Base-by-base conservation (phyloP, 2,329 filamentous ascomycete genomes). In the Curvularia spicifera region DNA sequence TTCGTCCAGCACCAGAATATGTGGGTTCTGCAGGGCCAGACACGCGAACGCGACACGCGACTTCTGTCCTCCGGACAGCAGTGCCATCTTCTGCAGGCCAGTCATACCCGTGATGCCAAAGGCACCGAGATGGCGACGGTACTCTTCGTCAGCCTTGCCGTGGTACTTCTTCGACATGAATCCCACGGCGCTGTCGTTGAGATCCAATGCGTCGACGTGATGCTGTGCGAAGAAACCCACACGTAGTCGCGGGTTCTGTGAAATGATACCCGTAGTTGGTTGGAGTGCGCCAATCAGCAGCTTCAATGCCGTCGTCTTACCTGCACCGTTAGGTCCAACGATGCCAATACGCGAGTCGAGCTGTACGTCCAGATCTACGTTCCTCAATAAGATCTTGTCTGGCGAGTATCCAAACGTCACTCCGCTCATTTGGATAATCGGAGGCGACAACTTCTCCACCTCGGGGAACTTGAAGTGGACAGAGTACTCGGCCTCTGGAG, bases 41-140 rank as follows among this genome's bases (percentile, higher is more conserved):
- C 94, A 98, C n/a, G 95, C 94, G 78, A 99, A 99, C 7, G 95
- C 95, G 1, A 99, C 95, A 82, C 95, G 91, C 51, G 93, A 98
- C 78, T 99, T 99, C 75, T 99, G 95, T 82, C 95, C 95, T 84
- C 95, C 95, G 13, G 95, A 99, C 4, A 99, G 81, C 49, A 97
- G 79, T 42, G 81, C 94, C 90, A 99, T 97, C 81, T 96, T 97
- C 76, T 99, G 95, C 54, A 99, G 84, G 72, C 94, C 94, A 4
- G 94, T 98, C 77, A 93, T 99, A 66, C 95, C 95, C 0, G 95
- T 99, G 66, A 89, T 89, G 73, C 87, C 87, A 68, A 89, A 89
- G 28, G 95, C 95, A 71, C 95, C 95, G 15, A 99, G 86, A 78
- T 97, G 93, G 46, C 95, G 87, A 59, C 95, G 91, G 79, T 99